Evolutionary conservation across 2,329 filamentous ascomycete species (phyloP).

Genomic region (Plectosphaerella plurivora): DNA sequence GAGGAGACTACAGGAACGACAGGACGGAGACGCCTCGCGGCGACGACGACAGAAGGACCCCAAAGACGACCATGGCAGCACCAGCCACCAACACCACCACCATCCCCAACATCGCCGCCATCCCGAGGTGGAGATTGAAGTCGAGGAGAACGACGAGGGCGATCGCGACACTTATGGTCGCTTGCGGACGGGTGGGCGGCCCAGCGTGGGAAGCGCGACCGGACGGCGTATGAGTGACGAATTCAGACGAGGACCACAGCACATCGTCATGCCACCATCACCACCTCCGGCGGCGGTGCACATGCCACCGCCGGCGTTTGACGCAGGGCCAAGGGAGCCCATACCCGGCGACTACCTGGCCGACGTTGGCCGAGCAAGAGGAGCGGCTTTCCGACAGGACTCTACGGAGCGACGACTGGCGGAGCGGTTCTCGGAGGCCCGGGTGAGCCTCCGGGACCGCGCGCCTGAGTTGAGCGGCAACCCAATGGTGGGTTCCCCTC

Average conservation of each 20-base stretch:
- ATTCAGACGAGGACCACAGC: conserved; percentile 38
- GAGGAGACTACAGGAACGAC: conserved; percentile 40
- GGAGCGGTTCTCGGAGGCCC: conserved; percentile 43
- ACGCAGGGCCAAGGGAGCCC: conserved; percentile 23
- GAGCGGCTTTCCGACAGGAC: conserved; percentile 25
- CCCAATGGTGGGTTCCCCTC: not conserved
- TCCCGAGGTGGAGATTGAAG: conserved; percentile 11
- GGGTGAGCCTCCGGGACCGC: conserved; percentile 21
- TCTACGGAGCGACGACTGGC: conserved; percentile 47
- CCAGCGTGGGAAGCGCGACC: conserved; percentile 45
- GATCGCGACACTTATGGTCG: conserved; percentile 14
- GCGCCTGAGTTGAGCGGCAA: not conserved
- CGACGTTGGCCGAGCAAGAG: conserved; percentile 37
- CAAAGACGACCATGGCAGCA: too few species aligned
- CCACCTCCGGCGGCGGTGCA: conserved; percentile 23
- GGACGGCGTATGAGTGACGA: conserved; percentile 60
- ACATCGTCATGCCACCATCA: conserved; percentile 25
- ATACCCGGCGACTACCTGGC: conserved; percentile 34
- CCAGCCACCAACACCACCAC: not conserved
- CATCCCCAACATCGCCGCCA: conserved; percentile 20
- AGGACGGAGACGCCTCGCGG: conserved; percentile 36
- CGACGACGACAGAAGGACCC: conserved; percentile 17
- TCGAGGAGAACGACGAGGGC: conserved; percentile 7
- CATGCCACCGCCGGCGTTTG: conserved; percentile 23
- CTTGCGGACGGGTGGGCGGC: conserved; percentile 24